Evolutionary conservation across 495 filamentous ascomycete genomes (phyloP).

Genomic region (Aspergillus leporis): DNA sequence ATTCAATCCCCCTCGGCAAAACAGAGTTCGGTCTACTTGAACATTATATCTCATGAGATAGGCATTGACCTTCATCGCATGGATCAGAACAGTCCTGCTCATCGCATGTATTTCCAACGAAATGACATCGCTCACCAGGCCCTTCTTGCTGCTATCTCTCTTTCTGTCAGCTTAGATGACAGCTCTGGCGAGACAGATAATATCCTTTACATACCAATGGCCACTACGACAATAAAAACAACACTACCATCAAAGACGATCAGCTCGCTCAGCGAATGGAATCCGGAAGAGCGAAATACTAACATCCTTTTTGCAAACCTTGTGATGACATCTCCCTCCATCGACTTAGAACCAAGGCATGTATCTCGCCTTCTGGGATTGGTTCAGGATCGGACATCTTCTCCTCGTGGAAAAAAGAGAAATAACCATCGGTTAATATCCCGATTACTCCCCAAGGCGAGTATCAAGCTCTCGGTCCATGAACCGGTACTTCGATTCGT

Average conservation of each 20-base stretch:
- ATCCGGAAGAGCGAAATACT: conserved; percentile 83
- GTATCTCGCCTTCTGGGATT: conserved; percentile 83
- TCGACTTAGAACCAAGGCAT: conserved; percentile 94
- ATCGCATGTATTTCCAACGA: conserved; percentile 98
- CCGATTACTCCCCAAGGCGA: conserved; percentile 90
- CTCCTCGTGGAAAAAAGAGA: conserved; percentile 46
- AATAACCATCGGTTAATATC: conserved; percentile 73
- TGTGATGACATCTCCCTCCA: conserved; percentile 91
- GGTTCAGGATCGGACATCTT: conserved; percentile 56
- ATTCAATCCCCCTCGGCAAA: conserved; percentile 64
- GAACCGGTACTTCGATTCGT: conserved; percentile 91
- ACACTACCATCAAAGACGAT: conserved; percentile 95
- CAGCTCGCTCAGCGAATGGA: conserved; percentile 69
- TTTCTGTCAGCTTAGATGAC: conserved; percentile 89
- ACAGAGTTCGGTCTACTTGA: conserved; percentile 73
- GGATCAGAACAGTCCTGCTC: conserved; percentile 89
- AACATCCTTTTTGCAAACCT: conserved; percentile 97
- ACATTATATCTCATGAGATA: conserved; percentile 92
- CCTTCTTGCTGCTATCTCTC: conserved; percentile 84
- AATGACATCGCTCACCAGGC: conserved; percentile 95
- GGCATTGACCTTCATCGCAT: conserved; percentile 91
- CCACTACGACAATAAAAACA: conserved; percentile 91
- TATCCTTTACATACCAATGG: conserved; percentile 94
- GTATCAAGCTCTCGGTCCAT: conserved; percentile 91
- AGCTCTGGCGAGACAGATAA: conserved; percentile 80